Conservation (phyloP, 1,139 yeast genomes). For the Geotrichum histeridarum region DNA sequence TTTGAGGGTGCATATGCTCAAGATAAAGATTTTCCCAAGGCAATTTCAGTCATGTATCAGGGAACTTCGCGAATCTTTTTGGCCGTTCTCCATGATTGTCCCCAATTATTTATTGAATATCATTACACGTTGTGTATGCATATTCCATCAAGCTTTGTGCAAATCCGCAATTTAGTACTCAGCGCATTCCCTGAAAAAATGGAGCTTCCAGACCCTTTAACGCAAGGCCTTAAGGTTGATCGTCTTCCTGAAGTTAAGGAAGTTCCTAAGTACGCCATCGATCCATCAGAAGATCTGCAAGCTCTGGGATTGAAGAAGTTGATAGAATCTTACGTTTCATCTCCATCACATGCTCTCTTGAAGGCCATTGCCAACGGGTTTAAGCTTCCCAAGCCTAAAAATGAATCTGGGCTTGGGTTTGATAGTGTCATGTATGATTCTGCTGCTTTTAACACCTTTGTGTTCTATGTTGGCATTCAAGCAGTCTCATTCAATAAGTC, state of each 20-base stretch:
- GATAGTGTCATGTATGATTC: conserved; percentile 53
- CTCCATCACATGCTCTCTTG: conserved; percentile 65
- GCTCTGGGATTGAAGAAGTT: conserved; percentile 64
- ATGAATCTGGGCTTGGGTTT: conserved; percentile 65
- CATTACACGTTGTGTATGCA: conserved; percentile 68
- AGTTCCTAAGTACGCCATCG: conserved; percentile 56
- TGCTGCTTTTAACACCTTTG: conserved; percentile 70
- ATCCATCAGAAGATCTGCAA: conserved; percentile 57
- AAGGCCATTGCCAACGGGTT: conserved; percentile 60
- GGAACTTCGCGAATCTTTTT: conserved; percentile 80
- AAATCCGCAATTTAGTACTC: conserved; percentile 74
- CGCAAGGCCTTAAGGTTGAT: conserved; percentile 66
- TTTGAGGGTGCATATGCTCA: conserved; percentile 51
- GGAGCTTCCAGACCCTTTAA: conserved; percentile 74
- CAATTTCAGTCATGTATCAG: conserved; percentile 74
- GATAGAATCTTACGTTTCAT: conserved; percentile 70
- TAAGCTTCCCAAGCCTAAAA: conserved; percentile 48
- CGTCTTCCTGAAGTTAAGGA: conserved; percentile 56
- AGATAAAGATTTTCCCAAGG: conserved; percentile 50
- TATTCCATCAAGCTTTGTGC: conserved; percentile 72
- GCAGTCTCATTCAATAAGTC: conserved; percentile 55
- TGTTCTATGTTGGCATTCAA: conserved; percentile 70
- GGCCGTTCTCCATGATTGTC: conserved; percentile 80
- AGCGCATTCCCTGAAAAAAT: conserved; percentile 70
- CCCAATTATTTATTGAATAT: conserved; percentile 77